Evolutionary conservation across 768 basidiomycete species (phyloP).

Genomic region (Phylloporus rhodoxanthus): DNA sequence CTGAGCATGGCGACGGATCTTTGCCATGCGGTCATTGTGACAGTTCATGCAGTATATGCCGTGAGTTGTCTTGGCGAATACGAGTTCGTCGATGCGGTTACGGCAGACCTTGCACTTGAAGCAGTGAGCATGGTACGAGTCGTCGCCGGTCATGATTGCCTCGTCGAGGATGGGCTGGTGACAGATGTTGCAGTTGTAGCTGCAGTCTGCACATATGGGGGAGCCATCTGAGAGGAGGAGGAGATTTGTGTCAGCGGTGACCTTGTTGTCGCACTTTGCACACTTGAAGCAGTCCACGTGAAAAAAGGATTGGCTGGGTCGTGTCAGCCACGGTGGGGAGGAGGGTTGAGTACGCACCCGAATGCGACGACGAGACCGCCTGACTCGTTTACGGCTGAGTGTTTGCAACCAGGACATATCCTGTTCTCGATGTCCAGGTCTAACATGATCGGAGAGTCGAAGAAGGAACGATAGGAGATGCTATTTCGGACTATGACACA

Average conservation of each 20-base stretch:
- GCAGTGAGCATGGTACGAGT: slow-evolving; percentile 97
- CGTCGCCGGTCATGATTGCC: slow-evolving; percentile 99
- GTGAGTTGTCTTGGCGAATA: slow-evolving; percentile 96
- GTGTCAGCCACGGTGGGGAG: background rate
- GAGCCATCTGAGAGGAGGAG: slow-evolving; percentile 93
- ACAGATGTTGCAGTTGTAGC: slow-evolving; percentile 94
- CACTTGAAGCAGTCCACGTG: slow-evolving; percentile 96
- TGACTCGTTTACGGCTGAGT: slow-evolving; percentile 71
- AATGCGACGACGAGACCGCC: slow-evolving; percentile 93
- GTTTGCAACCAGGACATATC: slow-evolving; percentile 77
- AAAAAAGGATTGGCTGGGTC: slow-evolving; percentile 80
- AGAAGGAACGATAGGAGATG: background rate
- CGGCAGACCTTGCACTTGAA: slow-evolving; percentile 97
- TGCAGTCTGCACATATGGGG: slow-evolving; percentile 92
- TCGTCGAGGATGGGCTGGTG: slow-evolving; percentile 93
- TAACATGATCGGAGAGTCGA: background rate
- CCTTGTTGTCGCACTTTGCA: slow-evolving; percentile 88
- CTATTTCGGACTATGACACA: background rate
- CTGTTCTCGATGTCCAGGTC: slow-evolving; percentile 42
- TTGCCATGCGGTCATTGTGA: slow-evolving; percentile 94
- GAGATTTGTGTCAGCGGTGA: slow-evolving; percentile 96
- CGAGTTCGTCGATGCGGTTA: slow-evolving; percentile 93
- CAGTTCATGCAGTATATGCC: slow-evolving; percentile 99
- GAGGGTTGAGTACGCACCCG: slow-evolving; percentile 58
- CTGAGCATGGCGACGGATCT: slow-evolving; percentile 86